phyloP scores from a whole-genome alignment of 495 filamentous ascomycete genomes.

The Acidiella bohemica region DNA sequence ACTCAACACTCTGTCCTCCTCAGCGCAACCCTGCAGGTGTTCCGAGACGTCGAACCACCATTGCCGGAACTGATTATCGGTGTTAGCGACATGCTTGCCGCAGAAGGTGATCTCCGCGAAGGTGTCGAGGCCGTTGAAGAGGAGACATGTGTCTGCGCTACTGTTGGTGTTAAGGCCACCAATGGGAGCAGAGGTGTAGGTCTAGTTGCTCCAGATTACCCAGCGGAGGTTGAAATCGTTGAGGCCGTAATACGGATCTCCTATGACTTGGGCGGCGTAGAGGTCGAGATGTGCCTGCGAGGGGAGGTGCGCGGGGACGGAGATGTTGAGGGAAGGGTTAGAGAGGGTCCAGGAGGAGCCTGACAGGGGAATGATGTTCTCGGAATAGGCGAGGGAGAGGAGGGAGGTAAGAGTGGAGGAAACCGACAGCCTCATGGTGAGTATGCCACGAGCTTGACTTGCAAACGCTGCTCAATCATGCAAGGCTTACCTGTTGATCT shows the following conservation, averaged over 20 bases:
- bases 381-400: not conserved
- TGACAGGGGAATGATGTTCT: not conserved
- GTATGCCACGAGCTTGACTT: too few relatives aligned
- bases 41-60: conserved; percentile 53
- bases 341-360: conserved; percentile 3
- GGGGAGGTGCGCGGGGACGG: conserved; percentile 25
- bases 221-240: conserved; percentile 53
- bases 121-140: conserved; percentile 53
- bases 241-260: conserved; percentile 34
- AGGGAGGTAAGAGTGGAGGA: not conserved
- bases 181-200: conserved; percentile 43
- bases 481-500: too few relatives aligned
- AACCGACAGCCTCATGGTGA: too few relatives aligned
- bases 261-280: conserved; percentile 33
- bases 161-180: conserved; percentile 30
- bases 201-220: conserved; percentile 49
- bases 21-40: conserved; percentile 34
- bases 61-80: conserved; percentile 60
- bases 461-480: too few relatives aligned
- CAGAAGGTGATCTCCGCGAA: conserved; percentile 51
- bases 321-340: conserved; percentile 2
- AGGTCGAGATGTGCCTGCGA: conserved; percentile 53
- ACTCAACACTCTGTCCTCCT: conserved; percentile 28
- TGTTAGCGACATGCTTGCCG: conserved; percentile 44
- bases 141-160: conserved; percentile 24